phyloP scores from a whole-genome alignment of 176 grass and related monocot species.

The Eleusine indica region DNA sequence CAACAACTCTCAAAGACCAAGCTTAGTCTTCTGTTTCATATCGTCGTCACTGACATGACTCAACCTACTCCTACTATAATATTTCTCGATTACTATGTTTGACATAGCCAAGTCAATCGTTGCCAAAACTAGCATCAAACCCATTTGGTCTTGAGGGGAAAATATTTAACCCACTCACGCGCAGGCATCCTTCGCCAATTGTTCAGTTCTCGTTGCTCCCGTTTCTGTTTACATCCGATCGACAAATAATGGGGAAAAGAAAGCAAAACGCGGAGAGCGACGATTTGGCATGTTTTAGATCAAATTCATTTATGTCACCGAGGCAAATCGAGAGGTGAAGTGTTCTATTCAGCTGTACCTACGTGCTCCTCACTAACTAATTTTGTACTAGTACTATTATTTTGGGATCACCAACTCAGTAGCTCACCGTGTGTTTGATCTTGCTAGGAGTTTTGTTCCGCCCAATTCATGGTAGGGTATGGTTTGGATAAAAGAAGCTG shows the following conservation, averaged over 20 bases:
- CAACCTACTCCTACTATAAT: neutral
- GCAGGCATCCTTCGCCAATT: neutral
- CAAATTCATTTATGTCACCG: neutral
- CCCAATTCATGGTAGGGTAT: too few relatives aligned
- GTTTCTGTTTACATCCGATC: neutral
- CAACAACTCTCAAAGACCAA: neutral
- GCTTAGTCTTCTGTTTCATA: neutral
- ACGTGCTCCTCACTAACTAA: slow-evolving; percentile 48
- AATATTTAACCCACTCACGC: slow-evolving; percentile 1
- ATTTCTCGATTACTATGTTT: neutral
- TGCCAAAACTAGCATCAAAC: neutral
- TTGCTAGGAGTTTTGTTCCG: neutral
- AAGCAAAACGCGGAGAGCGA: neutral
- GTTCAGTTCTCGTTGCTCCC: neutral
- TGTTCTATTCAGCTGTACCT: slow-evolving; percentile 39
- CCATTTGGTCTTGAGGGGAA: too few relatives aligned
- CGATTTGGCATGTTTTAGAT: slow-evolving; percentile 17
- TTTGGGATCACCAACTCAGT: slow-evolving; percentile 33
- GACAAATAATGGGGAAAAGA: neutral
- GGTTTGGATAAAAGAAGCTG: too few relatives aligned
- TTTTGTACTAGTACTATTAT: slow-evolving; percentile 26
- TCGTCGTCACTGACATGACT: neutral
- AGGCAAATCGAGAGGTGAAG: slow-evolving; percentile 29
- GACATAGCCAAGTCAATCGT: neutral
- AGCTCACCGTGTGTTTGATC: slow-evolving; percentile 37